phyloP scores from a whole-genome alignment of 2,329 filamentous ascomycete species.

The Fusarium tupiense region DNA sequence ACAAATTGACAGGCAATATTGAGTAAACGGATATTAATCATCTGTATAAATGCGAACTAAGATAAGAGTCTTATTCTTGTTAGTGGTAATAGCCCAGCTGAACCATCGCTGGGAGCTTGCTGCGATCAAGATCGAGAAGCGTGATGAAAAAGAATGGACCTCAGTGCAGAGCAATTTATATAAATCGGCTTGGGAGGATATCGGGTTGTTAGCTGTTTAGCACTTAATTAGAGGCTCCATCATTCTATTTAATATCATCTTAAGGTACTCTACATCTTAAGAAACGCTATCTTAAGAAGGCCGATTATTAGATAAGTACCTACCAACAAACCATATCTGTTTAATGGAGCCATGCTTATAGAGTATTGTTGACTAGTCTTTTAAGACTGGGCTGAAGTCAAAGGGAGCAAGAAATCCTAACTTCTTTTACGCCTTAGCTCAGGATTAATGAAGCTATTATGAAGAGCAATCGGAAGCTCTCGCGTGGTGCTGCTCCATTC shows the following conservation, averaged over 20 bases:
- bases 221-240: too few species aligned
- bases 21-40: rapidly evolving
- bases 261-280: not conserved
- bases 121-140: not conserved
- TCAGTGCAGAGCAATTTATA: not conserved
- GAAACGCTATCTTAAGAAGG: too few species aligned
- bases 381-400: rapidly evolving
- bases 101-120: not conserved
- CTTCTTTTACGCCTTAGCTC: not conserved
- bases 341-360: not conserved
- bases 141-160: not conserved
- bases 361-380: not conserved
- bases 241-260: not conserved
- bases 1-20: not conserved
- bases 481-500: rapidly evolving
- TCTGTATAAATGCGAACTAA: not conserved
- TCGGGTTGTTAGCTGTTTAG: not conserved
- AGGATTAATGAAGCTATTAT: not conserved
- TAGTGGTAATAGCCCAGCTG: not conserved
- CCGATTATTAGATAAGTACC: not conserved
- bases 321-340: too few species aligned
- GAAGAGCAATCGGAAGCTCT: not conserved
- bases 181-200: too few species aligned
- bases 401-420: not conserved
- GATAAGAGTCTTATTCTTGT: too few species aligned